Conservation (phyloP, 1,284 basidiomycete species). For the Apiotrichum montevideense region DNA sequence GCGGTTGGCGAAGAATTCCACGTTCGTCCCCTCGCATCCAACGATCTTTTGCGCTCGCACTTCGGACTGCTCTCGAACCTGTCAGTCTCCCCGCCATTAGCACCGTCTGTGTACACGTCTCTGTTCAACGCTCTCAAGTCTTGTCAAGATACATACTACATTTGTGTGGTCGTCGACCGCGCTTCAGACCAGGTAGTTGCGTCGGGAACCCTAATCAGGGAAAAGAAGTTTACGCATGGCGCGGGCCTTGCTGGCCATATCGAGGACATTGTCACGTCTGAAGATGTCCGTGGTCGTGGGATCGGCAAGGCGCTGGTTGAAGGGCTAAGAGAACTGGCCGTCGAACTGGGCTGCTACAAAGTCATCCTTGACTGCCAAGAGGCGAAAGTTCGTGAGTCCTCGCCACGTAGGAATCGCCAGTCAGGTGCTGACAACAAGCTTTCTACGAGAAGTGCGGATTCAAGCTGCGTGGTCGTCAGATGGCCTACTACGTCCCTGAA, state of each 20-base stretch:
- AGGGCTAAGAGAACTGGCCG: conserved; percentile 70
- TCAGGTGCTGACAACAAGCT: conserved; percentile 50
- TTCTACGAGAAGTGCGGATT: conserved; percentile 94
- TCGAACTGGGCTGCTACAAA: conserved; percentile 80
- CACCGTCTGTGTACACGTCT: conserved; percentile 60
- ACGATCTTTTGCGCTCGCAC: conserved; percentile 79
- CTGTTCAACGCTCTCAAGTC: conserved; percentile 55
- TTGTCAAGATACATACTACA: conserved; percentile 65
- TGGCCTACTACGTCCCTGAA: conserved; percentile 28
- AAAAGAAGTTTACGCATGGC: conserved; percentile 85
- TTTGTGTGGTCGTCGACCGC: conserved; percentile 74
- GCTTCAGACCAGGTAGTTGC: conserved; percentile 72
- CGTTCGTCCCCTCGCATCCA: conserved; percentile 76
- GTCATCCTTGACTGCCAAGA: conserved; percentile 91
- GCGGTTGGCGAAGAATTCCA: conserved; percentile 25
- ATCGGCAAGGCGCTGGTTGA: conserved; percentile 78
- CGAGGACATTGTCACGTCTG: conserved; percentile 92
- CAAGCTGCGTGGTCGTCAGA: conserved; percentile 22
- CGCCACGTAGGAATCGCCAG: background rate
- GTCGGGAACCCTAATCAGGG: conserved; percentile 76
- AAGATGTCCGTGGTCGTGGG: conserved; percentile 80
- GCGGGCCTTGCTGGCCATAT: conserved; percentile 85
- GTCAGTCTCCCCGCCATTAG: conserved; percentile 69
- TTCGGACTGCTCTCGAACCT: conserved; percentile 75
- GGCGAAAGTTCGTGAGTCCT: conserved; percentile 73